Conservation (phyloP, 164 flowering plant genomes). For the Chimonanthus praecox region DNA sequence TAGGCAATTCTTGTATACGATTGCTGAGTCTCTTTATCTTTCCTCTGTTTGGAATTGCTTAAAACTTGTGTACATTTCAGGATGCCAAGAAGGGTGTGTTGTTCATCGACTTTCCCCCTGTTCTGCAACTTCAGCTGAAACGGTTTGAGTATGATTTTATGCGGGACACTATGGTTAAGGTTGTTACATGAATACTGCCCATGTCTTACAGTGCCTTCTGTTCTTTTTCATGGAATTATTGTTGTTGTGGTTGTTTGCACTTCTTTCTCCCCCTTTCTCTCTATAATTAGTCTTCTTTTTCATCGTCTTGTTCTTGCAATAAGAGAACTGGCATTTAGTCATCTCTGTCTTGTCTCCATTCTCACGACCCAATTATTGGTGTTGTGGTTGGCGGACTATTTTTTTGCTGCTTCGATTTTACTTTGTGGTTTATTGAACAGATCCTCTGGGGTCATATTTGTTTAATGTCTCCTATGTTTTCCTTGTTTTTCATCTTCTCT, state of each 20-base stretch:
- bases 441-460: neutral
- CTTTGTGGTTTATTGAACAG: slow-evolving; percentile 1
- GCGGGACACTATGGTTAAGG: slow-evolving; percentile 76
- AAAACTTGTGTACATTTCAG: slow-evolving; percentile 17
- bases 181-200: slow-evolving; percentile 17
- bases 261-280: too few species aligned
- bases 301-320: too few species aligned
- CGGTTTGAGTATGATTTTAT: slow-evolving; percentile 70
- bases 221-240: neutral
- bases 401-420: neutral
- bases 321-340: too few species aligned
- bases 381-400: neutral
- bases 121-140: slow-evolving; percentile 66
- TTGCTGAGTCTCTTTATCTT: too few species aligned
- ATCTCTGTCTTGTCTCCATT: too few species aligned
- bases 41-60: neutral
- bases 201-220: neutral
- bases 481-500: neutral
- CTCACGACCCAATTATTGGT: neutral
- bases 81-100: slow-evolving; percentile 68
- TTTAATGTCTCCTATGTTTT: too few species aligned
- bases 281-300: too few species aligned
- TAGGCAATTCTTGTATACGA: neutral
- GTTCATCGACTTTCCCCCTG: slow-evolving; percentile 61
- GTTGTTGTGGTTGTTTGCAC: too few species aligned